These are phyloP conservation scores for Aspergillus caelatus DNA, from an alignment of 2,329 filamentous ascomycete genomes.

Conservation along the genomic window DNA sequence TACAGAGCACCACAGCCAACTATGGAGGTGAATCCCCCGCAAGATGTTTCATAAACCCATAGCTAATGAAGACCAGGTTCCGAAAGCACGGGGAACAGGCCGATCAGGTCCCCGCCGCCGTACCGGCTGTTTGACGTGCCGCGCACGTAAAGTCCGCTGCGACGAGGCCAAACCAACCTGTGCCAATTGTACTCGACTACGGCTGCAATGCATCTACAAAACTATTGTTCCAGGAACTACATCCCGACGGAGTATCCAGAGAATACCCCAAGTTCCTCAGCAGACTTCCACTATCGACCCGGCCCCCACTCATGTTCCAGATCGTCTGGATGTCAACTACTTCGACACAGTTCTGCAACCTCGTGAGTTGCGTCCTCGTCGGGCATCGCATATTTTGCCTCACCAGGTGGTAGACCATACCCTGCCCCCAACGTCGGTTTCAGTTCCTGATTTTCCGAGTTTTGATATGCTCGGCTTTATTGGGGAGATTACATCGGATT, in stretches of 20 bases:
- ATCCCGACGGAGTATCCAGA: conserved; percentile 4
- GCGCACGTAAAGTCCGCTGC: conserved; percentile 40
- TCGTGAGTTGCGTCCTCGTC: conserved; percentile 24
- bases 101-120: conserved; percentile 39
- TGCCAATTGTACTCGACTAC: conserved; percentile 37
- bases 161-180: conserved; percentile 39
- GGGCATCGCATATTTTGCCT: neutral
- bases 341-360: conserved; percentile 33
- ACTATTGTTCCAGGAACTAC: conserved; percentile 22
- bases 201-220: conserved; percentile 35
- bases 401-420: neutral
- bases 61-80: conserved; percentile 18
- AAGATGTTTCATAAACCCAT: neutral
- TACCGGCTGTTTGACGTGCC: conserved; percentile 39
- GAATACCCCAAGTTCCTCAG: neutral
- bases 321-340: conserved; percentile 29
- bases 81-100: conserved; percentile 36
- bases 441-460: conserved; percentile 16
- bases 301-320: neutral
- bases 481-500: conserved; percentile 38
- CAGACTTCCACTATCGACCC: neutral
- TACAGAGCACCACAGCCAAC: neutral
- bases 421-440: conserved; percentile 13
- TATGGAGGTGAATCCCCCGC: neutral
- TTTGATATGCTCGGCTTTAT: conserved; percentile 43